Evolutionary conservation across 1,139 yeast species (phyloP).

Genomic region (Kazachstania sp.): DNA sequence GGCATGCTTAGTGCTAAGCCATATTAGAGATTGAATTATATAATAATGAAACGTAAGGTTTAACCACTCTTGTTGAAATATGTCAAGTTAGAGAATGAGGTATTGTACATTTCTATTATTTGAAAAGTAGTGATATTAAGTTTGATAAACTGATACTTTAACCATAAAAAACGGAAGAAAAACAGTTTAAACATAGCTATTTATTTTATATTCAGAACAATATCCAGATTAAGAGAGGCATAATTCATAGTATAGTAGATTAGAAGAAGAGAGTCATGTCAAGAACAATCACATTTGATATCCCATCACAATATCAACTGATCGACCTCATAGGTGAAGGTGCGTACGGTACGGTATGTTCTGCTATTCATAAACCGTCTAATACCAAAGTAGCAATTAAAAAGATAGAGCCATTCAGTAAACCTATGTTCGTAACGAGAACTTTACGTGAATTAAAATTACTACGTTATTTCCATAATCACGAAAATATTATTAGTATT

Average conservation of each 20-base stretch:
- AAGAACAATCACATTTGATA: conserved; percentile 68
- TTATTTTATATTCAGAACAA: too few relatives aligned
- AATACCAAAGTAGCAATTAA: conserved; percentile 82
- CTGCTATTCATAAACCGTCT: conserved; percentile 72
- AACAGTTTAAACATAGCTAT: too few relatives aligned
- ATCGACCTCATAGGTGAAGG: conserved; percentile 89
- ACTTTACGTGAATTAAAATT: conserved; percentile 84
- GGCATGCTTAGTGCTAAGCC: neutral
- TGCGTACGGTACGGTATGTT: conserved; percentile 93
- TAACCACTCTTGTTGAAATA: too few relatives aligned
- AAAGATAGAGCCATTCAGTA: conserved; percentile 83
- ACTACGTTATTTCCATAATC: conserved; percentile 80
- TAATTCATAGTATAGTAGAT: too few relatives aligned
- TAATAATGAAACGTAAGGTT: too few relatives aligned
- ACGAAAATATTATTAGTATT: conserved; percentile 84
- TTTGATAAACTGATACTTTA: too few relatives aligned
- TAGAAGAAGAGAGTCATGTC: conserved; percentile 14
- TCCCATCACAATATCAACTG: conserved; percentile 79
- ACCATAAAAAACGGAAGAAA: too few relatives aligned
- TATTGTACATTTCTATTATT: too few relatives aligned
- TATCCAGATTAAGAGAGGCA: too few relatives aligned
- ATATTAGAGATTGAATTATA: neutral
- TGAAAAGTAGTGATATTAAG: too few relatives aligned
- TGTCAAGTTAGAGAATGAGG: too few relatives aligned
- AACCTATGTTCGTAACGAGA: conserved; percentile 77